Evolutionary conservation across 164 flowering plant genomes (phyloP).

Genomic region (Brasenia schreberi): DNA sequence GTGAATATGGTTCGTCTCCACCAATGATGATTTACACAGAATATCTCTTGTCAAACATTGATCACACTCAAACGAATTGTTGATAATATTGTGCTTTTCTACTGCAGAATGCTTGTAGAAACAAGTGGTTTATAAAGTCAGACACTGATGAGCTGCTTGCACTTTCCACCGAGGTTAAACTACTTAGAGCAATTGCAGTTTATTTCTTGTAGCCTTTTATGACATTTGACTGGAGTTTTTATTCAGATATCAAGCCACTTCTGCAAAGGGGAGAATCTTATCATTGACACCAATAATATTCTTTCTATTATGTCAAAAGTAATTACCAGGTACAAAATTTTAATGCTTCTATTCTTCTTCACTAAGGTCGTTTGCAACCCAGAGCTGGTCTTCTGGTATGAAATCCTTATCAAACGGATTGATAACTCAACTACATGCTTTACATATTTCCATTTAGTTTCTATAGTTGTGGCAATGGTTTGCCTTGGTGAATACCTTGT

Average conservation of each 20-base stretch:
- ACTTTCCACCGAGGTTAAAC: conserved; percentile 47
- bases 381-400: too few relatives aligned
- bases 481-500: too few relatives aligned
- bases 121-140: conserved; percentile 47
- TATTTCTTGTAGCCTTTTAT: not conserved
- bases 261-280: conserved; percentile 19
- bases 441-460: too few relatives aligned
- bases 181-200: not conserved
- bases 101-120: conserved; percentile 58
- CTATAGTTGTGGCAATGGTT: too few relatives aligned
- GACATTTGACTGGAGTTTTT: conserved; percentile 1
- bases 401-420: too few relatives aligned
- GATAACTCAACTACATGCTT: too few relatives aligned
- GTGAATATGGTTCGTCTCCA: not conserved
- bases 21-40: too few relatives aligned
- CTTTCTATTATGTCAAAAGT: conserved; percentile 21
- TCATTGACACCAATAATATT: conserved; percentile 11
- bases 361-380: not conserved
- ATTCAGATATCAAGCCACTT: conserved; percentile 36
- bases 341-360: not conserved
- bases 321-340: conserved; percentile 39
- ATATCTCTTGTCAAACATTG: not conserved
- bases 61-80: not conserved
- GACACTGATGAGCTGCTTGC: conserved; percentile 38
- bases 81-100: not conserved